Evolutionary conservation across 768 basidiomycete genomes (phyloP).

Genomic region (Saitozyma podzolica): DNA sequence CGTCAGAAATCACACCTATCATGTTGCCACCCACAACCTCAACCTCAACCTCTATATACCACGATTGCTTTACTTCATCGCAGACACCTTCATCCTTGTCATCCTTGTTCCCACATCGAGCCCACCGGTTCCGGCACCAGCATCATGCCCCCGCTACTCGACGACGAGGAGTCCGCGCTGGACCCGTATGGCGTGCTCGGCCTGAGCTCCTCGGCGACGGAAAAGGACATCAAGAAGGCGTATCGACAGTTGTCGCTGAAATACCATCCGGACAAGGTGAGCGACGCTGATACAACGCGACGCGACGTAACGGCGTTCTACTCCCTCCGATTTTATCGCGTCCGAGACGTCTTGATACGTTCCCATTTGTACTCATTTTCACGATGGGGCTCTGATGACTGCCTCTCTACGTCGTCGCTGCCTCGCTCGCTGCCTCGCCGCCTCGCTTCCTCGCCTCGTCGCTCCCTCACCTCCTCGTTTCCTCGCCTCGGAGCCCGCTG

Average conservation of each 20-base stretch:
- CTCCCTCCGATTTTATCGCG: too few relatives aligned
- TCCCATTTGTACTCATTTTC: neutral
- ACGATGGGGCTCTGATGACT: neutral
- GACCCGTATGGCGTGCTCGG: conserved; percentile 45
- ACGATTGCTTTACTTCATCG: neutral
- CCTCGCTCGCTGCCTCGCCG: neutral
- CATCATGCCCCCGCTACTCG: conserved; percentile 46
- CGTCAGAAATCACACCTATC: neutral
- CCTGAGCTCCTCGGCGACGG: conserved; percentile 30
- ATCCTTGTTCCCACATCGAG: too few relatives aligned
- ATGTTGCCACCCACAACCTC: neutral
- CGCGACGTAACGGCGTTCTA: neutral
- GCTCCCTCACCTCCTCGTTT: neutral
- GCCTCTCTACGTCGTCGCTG: neutral
- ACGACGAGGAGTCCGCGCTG: conserved; percentile 40
- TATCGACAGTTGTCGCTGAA: conserved; percentile 45
- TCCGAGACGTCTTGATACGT: too few relatives aligned
- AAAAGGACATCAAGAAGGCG: conserved; percentile 43
- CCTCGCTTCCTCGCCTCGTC: neutral
- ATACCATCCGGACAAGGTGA: conserved; percentile 49
- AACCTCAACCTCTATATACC: neutral
- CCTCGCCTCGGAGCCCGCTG: too few relatives aligned
- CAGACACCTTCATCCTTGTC: neutral
- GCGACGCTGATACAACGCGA: conserved; percentile 1
- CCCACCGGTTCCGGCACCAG: too few relatives aligned